phyloP scores from a whole-genome alignment of 208 protist genomes.

The Trypanosoma vivax region DNA sequence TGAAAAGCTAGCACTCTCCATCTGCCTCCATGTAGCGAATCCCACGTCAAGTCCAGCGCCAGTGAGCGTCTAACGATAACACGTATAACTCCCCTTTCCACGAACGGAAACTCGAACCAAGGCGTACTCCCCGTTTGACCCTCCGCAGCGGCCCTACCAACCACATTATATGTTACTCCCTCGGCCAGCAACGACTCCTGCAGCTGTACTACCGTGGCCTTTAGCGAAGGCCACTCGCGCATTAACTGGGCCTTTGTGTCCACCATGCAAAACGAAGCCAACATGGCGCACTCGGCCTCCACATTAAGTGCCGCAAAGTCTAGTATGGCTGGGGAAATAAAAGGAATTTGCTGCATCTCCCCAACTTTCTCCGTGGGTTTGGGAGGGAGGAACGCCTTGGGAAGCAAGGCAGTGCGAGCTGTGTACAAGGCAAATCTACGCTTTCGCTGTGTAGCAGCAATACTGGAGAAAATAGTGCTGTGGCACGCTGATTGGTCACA shows the following conservation, averaged over 20 bases:
- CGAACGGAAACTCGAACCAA: slow-evolving; percentile 28
- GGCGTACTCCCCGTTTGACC: background rate
- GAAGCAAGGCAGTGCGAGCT: slow-evolving; percentile 42
- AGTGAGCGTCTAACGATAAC: slow-evolving; percentile 48
- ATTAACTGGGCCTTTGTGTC: slow-evolving; percentile 55
- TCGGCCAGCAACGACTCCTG: slow-evolving; percentile 4
- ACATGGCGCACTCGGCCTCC: slow-evolving; percentile 49
- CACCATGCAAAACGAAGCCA: slow-evolving; percentile 38
- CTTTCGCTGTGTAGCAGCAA: slow-evolving; percentile 34
- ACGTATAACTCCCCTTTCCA: slow-evolving; percentile 38
- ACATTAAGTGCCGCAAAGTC: slow-evolving; percentile 41
- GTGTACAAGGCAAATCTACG: slow-evolving; percentile 49
- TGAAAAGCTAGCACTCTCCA: slow-evolving; percentile 46
- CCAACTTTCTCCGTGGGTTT: background rate
- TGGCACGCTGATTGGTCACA: background rate
- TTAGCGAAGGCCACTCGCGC: slow-evolving; percentile 35
- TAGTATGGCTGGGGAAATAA: slow-evolving; percentile 49
- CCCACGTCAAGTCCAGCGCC: slow-evolving; percentile 58
- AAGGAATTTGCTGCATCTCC: background rate
- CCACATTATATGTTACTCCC: background rate
- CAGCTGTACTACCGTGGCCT: slow-evolving; percentile 3
- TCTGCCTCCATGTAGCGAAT: slow-evolving; percentile 15
- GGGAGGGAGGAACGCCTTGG: slow-evolving; percentile 16
- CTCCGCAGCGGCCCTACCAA: background rate
- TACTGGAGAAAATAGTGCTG: slow-evolving; percentile 13